Base-by-base conservation (phyloP, 129 eudicot genomes). In the Ambrosia trifida region DNA sequence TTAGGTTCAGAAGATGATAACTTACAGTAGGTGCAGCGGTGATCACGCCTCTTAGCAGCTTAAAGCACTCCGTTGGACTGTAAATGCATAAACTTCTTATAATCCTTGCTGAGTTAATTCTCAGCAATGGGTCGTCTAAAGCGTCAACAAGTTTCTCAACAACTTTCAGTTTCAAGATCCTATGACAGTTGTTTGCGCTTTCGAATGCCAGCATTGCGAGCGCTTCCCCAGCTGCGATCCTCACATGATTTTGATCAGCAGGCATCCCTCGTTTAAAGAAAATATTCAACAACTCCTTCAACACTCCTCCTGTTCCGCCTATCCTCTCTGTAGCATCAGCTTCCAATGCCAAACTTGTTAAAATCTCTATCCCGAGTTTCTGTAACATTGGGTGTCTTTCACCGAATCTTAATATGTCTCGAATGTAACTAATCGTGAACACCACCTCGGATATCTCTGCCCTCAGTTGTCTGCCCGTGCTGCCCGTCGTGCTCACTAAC, bases 151-250 rank as follows among this genome's bases (percentile, higher is more conserved):
- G 91, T 77, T 80, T 73, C 52, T 67, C 85, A 14, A 66, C 54
- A 0, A 79, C 74, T 17, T 76, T 68, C 47, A 88, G 32, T 52
- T 79, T 84, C 68, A 90, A 66, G 16, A 95, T 81, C 2, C 91
- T 56, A 1, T 52, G 79, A 66, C 94, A 95, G 10, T 83, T 87
- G 11, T 72, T 68, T 40, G 70, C 57, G 80, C 99, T 87, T 54
- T 88, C 92, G 24, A 87, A 76, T 38, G 85, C 96, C 66, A 94
- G 76, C 99, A 94, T 90, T 9, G 86, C 86, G 0, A 94, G 63
- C 18, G 97, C 96, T 79, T 90, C 97, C n/a, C 99, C 99, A 11
- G 97, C 93, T n/a, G 86, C 90, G 43, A 65, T 75, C 56, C 85
- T 88, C 19, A 94, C 97, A 54, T 82, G 81, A 5, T 64, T 68